Conservation (phyloP, 352 stramenopile species). For the Globisporangium parvum region DNA sequence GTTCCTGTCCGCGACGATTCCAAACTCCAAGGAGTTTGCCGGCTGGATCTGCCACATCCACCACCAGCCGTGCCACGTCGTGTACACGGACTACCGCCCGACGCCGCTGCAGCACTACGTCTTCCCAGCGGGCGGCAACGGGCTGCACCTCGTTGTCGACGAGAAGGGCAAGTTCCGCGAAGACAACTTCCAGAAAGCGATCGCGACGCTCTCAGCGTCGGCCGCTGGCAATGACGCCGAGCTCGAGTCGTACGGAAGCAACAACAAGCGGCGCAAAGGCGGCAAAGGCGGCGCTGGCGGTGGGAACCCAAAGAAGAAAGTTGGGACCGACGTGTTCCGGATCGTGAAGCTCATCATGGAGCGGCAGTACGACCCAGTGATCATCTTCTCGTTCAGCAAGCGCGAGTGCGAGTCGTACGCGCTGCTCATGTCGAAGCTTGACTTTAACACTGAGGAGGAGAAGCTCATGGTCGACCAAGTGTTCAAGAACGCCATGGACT, state of each 20-base stretch:
- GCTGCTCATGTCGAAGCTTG: conserved; percentile 89
- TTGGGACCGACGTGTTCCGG: conserved; percentile 93
- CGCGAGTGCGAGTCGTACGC: conserved; percentile 95
- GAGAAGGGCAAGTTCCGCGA: conserved; percentile 98
- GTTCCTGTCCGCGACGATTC: conserved; percentile 98
- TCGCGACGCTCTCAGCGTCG: conserved; percentile 67
- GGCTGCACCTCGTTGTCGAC: conserved; percentile 98
- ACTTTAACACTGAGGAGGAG: conserved; percentile 98
- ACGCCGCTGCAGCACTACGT: conserved; percentile 99
- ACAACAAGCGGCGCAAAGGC: conserved; percentile 58
- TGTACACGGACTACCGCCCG: conserved; percentile 99
- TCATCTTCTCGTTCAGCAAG: conserved; percentile 99
- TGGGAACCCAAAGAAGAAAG: conserved; percentile 86
- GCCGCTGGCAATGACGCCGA: conserved; percentile 65
- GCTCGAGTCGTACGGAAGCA: conserved; percentile 72
- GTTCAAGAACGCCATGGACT: conserved; percentile 98
- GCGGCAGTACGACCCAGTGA: conserved; percentile 95
- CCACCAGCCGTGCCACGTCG: conserved; percentile 99
- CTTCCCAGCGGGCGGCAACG: conserved; percentile 95
- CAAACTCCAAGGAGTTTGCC: conserved; percentile 96
- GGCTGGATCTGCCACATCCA: conserved; percentile 99
- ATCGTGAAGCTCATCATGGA: conserved; percentile 99
- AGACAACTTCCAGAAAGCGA: conserved; percentile 95
- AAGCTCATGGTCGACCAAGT: conserved; percentile 96
- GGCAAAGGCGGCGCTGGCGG: conserved; percentile 23